Evolutionary conservation across 257 asterid genomes (phyloP).

Genomic region (Rubia yunnanensis): DNA sequence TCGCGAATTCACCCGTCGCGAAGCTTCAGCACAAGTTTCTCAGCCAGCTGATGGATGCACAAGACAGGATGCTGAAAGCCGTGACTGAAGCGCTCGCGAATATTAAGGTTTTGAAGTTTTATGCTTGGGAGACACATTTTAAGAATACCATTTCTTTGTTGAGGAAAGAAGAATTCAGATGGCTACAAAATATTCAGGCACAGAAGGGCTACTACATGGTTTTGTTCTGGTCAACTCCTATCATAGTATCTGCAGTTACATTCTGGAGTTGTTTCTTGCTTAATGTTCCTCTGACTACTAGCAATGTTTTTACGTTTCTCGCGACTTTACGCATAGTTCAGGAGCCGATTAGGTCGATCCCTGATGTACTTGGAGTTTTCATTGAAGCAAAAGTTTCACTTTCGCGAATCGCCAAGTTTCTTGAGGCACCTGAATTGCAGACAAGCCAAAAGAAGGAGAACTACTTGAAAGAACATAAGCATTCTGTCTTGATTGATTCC

Average conservation of each 20-base stretch:
- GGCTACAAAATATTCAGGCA: constrained; percentile 17
- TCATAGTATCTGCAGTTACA: constrained; percentile 27
- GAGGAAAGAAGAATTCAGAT: constrained; percentile 21
- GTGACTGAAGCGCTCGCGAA: constrained; percentile 24
- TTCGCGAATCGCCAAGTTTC: constrained; percentile 27
- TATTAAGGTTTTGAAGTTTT: constrained; percentile 32
- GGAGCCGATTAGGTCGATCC: constrained; percentile 32
- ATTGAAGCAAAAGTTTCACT: constrained; percentile 33
- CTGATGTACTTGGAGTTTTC: constrained; percentile 27
- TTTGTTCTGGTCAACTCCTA: constrained; percentile 36
- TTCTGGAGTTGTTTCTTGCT: constrained; percentile 29
- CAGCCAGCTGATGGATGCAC: constrained; percentile 27
- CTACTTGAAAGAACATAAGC: background rate
- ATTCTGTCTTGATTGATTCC: constrained; percentile 16
- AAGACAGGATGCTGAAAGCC: constrained; percentile 28
- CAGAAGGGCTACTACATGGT: constrained; percentile 23
- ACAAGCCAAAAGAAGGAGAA: constrained; percentile 3
- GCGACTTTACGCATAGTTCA: constrained; percentile 32
- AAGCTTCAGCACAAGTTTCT: constrained; percentile 25
- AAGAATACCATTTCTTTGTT: constrained; percentile 16
- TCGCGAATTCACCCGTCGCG: constrained; percentile 27
- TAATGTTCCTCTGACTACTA: constrained; percentile 22
- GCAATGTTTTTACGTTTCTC: constrained; percentile 28
- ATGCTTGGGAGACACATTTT: constrained; percentile 36
- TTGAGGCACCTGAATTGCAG: constrained; percentile 29